Conservation (phyloP, 1,139 yeast species). For the Kodamaea sp. region DNA sequence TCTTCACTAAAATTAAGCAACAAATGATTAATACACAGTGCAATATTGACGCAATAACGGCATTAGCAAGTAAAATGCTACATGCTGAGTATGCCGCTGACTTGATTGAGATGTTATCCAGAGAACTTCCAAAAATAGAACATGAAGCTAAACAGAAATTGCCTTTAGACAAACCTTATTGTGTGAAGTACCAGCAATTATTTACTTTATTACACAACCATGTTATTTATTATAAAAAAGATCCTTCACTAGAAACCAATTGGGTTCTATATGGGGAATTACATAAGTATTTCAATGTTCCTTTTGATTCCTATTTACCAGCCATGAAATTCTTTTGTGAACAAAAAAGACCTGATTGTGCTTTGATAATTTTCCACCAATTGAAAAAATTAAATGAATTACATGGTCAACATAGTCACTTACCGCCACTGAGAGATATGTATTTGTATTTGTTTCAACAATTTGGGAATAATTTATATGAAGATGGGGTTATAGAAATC, state of each 20-base stretch:
- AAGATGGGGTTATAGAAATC: slow-evolving; percentile 64
- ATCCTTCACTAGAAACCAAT: slow-evolving; percentile 46
- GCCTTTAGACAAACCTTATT: slow-evolving; percentile 27
- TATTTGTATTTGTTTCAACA: slow-evolving; percentile 58
- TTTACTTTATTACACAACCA: slow-evolving; percentile 45
- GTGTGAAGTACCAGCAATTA: slow-evolving; percentile 26
- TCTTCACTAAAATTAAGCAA: slow-evolving; percentile 36
- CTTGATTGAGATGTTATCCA: slow-evolving; percentile 52
- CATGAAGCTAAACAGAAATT: slow-evolving; percentile 29
- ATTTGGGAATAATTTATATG: slow-evolving; percentile 59
- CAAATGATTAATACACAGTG: slow-evolving; percentile 30
- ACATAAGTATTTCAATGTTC: slow-evolving; percentile 56
- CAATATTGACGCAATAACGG: slow-evolving; percentile 42
- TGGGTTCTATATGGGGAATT: slow-evolving; percentile 65
- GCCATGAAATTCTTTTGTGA: slow-evolving; percentile 59
- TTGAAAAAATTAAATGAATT: slow-evolving; percentile 55
- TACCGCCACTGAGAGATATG: slow-evolving; percentile 67
- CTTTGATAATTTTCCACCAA: slow-evolving; percentile 62
- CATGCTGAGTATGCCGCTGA: slow-evolving; percentile 52
- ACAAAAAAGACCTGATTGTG: slow-evolving; percentile 57
- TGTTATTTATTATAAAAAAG: slow-evolving; percentile 39
- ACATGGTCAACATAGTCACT: slow-evolving; percentile 40
- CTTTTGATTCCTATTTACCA: slow-evolving; percentile 58
- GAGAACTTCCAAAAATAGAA: slow-evolving; percentile 55
- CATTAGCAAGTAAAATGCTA: slow-evolving; percentile 46